Base-by-base conservation (phyloP, 805 yeast genomes). In the Metschnikowia gruessii region DNA sequence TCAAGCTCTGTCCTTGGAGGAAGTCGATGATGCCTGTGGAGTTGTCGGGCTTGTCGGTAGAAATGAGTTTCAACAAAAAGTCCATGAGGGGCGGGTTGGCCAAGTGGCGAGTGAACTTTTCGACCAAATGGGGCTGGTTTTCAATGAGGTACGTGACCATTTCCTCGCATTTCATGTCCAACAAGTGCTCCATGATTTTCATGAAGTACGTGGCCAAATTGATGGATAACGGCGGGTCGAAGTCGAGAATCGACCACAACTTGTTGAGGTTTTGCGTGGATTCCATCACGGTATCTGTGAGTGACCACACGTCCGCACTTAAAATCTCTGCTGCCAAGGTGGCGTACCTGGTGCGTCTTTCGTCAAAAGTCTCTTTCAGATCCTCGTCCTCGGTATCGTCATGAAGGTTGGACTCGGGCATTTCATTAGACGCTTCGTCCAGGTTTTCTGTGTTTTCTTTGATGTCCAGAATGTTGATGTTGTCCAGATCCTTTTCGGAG, bases 261-360 rank as follows among this genome's bases (percentile, higher is more conserved):
- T 77, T 80, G 44, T 79, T 79, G 58, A 94, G 67, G 32, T 87
- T 72, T 17, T 73, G 76, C 3, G 79, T 71, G 49, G 82, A 80
- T 55, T 87, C 91, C 83, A 92, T 83, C 45, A 94, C 83, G 1
- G 95, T 83, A 55, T 91, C 96, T 1, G 96, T 86, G 32, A 94
- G 73, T 2, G 95, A 85, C 97, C 97, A 92, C 8, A 90, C 91
- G 60, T 92, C 98, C 3, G 94, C 88, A 34, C 92, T 81, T 40
- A 94, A 72, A 36, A 94, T 84, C 62, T 94, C 98, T 1, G 96
- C 88, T 5, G 96, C 90, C 33, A 71, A 57, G 7, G 75, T 62
- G 26, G 75, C 74, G 47, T 62, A 63, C 11, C 75, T 61, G 5
- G 63, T 61, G 13, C 64, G 58, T 13, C 58, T 58, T 47, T 70